Conservation (phyloP, 208 protist genomes). For the Crithidia brevicula region DNA sequence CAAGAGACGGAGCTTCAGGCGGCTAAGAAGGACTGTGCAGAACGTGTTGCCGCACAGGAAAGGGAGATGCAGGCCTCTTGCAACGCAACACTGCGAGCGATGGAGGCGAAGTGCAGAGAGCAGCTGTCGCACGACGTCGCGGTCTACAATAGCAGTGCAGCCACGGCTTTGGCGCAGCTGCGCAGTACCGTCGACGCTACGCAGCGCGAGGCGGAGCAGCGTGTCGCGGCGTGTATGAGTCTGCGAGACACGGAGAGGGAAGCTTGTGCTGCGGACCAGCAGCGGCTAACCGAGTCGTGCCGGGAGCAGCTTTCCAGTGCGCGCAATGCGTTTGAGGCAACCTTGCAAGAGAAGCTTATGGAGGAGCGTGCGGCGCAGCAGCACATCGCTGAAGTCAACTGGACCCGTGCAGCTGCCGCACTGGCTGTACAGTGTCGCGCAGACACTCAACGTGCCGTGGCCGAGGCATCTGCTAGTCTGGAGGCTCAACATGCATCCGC, state of each 20-base stretch:
- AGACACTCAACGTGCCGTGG: conserved; percentile 7
- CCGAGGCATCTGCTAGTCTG: background rate
- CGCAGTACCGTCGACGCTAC: background rate
- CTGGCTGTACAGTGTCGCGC: conserved; percentile 15
- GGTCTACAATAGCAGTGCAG: conserved; percentile 9
- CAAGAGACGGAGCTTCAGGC: conserved; percentile 13
- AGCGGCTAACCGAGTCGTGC: conserved; percentile 7
- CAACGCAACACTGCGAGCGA: conserved; percentile 14
- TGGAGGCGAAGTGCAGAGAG: conserved; percentile 2
- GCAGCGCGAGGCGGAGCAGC: background rate
- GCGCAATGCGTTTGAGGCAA: background rate
- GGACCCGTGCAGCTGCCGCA: conserved; percentile 3
- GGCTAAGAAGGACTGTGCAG: conserved; percentile 1
- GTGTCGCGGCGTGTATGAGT: conserved; percentile 6
- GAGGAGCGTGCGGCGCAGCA: conserved; percentile 17
- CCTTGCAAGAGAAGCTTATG: background rate
- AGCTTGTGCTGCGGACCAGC: background rate
- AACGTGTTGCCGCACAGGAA: background rate
- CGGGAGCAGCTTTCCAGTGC: conserved; percentile 9
- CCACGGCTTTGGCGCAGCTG: conserved; percentile 5
- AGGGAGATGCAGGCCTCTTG: conserved; percentile 11
- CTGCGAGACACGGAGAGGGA: background rate
- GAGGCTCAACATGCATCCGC: conserved; percentile 1
- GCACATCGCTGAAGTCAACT: background rate
- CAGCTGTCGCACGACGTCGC: conserved; percentile 6